Evolutionary conservation across 176 grass and related monocot species (phyloP).

Genomic region (Alloteropsis semialata): DNA sequence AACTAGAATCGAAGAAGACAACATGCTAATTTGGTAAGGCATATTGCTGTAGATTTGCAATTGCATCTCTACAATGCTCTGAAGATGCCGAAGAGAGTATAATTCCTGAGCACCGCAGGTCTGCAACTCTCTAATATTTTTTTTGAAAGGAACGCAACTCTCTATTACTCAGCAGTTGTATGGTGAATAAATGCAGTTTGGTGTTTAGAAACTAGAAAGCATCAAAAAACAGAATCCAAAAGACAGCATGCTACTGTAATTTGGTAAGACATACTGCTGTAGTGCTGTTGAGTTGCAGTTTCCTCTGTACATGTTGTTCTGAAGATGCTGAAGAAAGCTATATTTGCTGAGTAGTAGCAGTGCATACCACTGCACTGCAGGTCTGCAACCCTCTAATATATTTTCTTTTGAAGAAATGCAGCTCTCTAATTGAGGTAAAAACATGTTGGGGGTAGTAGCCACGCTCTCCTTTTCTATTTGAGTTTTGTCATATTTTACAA

Average conservation of each 20-base stretch:
- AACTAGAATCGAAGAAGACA: background rate
- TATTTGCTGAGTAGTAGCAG: background rate
- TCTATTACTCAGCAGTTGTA: no score
- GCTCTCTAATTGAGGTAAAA: background rate
- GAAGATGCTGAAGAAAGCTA: background rate
- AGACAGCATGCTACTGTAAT: background rate
- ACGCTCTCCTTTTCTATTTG: background rate
- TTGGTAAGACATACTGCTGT: background rate
- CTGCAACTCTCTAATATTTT: no score
- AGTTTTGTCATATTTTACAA: background rate
- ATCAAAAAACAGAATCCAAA: background rate
- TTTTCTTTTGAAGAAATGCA: no score
- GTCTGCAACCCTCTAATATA: background rate
- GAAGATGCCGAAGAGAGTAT: background rate
- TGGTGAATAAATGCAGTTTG: no score
- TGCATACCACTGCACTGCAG: background rate
- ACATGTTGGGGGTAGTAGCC: background rate
- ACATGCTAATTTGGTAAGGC: background rate
- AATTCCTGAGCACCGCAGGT: background rate
- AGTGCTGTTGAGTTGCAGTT: background rate
- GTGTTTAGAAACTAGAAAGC: background rate
- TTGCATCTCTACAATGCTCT: background rate
- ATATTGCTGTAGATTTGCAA: background rate
- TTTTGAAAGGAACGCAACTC: no score
- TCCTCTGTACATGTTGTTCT: background rate